Conservation (phyloP, 768 basidiomycete genomes). For the Boletales sp. region DNA sequence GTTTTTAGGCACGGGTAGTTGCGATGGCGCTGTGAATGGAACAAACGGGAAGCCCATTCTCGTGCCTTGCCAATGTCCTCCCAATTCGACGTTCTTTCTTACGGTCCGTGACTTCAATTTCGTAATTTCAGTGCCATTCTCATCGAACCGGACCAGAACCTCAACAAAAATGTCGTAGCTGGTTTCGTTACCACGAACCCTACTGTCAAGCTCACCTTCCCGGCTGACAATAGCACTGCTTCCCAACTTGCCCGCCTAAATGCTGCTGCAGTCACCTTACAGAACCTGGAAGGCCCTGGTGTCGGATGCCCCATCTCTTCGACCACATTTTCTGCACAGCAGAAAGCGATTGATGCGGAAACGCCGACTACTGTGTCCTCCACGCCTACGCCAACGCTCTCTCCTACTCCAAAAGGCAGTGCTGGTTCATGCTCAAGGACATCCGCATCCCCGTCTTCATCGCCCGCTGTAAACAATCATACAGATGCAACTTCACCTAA, state of each 20-base stretch:
- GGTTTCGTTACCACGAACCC: conserved; percentile 68
- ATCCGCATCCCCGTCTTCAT: neutral
- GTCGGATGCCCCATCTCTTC: conserved; percentile 64
- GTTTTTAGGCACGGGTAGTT: conserved; percentile 55
- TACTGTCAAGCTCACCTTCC: conserved; percentile 55
- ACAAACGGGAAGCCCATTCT: conserved; percentile 53
- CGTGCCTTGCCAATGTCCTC: conserved; percentile 66
- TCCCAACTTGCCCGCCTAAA: conserved; percentile 56
- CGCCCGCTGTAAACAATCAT: neutral
- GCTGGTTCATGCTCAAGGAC: conserved; percentile 1
- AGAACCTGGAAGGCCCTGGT: conserved; percentile 68
- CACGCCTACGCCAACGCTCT: neutral
- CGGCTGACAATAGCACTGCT: conserved; percentile 50
- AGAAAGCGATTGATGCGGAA: conserved; percentile 23
- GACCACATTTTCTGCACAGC: conserved; percentile 52
- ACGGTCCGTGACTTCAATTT: conserved; percentile 30
- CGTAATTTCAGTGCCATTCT: neutral
- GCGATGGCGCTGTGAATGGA: conserved; percentile 60
- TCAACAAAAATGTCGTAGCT: conserved; percentile 55
- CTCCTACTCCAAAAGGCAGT: neutral
- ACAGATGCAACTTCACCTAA: neutral
- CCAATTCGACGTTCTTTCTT: conserved; percentile 49
- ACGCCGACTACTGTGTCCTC: neutral
- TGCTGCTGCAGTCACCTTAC: conserved; percentile 62
- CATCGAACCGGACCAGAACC: conserved; percentile 22